Conservation (phyloP, 1,139 yeast genomes). For the Kodamaea sp. region DNA sequence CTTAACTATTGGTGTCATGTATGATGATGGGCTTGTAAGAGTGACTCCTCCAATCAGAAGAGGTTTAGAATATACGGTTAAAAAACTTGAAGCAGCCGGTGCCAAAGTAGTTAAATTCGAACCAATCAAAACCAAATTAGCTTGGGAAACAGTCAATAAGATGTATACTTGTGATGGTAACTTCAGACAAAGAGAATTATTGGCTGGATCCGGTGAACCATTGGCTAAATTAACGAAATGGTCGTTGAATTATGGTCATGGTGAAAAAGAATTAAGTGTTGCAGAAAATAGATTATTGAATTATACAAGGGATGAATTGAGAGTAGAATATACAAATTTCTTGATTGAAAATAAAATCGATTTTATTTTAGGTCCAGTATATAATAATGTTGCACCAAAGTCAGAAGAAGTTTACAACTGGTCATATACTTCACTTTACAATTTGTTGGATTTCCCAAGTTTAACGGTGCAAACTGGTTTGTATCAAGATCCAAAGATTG, state of each 20-base stretch:
- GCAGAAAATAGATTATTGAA: slow-evolving; percentile 50
- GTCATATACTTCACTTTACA: slow-evolving; percentile 73
- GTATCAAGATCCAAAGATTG: slow-evolving; percentile 49
- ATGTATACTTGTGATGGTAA: slow-evolving; percentile 63
- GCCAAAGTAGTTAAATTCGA: slow-evolving; percentile 34
- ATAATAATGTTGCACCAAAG: slow-evolving; percentile 69
- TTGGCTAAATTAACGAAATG: slow-evolving; percentile 56
- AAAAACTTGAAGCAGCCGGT: slow-evolving; percentile 17
- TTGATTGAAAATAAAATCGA: slow-evolving; percentile 58
- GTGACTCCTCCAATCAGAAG: slow-evolving; percentile 54
- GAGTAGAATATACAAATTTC: slow-evolving; percentile 51
- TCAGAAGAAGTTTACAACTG: slow-evolving; percentile 65
- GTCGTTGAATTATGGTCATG: slow-evolving; percentile 56
- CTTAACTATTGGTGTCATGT: slow-evolving; percentile 37
- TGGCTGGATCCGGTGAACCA: slow-evolving; percentile 66
- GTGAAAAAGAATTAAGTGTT: slow-evolving; percentile 38
- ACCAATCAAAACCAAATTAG: slow-evolving; percentile 49
- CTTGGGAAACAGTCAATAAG: slow-evolving; percentile 48
- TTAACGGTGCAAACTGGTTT: slow-evolving; percentile 60
- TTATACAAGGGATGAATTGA: slow-evolving; percentile 48
- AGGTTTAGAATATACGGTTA: slow-evolving; percentile 18
- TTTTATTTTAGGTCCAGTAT: slow-evolving; percentile 64
- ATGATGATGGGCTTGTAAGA: slow-evolving; percentile 38
- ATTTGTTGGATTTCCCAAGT: slow-evolving; percentile 60
- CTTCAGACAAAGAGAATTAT: slow-evolving; percentile 45